Conservation (phyloP, 2,329 filamentous ascomycete genomes). For the Capronia americana region DNA sequence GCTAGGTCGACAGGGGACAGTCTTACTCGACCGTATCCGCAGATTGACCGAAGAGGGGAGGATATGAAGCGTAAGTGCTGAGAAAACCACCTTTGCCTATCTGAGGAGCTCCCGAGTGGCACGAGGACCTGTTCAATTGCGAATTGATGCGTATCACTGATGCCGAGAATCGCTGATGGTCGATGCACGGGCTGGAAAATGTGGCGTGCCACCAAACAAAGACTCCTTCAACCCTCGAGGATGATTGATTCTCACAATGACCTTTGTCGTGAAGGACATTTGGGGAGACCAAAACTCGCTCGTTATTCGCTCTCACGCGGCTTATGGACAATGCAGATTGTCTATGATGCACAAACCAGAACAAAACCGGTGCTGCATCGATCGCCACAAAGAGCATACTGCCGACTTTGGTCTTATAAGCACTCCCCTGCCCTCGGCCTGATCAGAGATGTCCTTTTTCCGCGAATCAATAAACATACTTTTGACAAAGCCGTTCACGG, state of each 20-base stretch:
- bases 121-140: background rate
- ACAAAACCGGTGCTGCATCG: background rate
- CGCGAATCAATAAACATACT: background rate
- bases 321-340: constrained; percentile 7
- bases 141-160: background rate
- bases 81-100: background rate
- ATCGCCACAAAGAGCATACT: background rate
- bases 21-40: constrained; percentile 79
- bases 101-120: background rate
- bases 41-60: constrained; percentile 64
- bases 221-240: background rate
- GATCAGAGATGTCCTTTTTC: background rate
- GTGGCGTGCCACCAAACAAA: background rate
- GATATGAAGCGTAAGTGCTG: constrained; percentile 22
- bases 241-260: constrained; percentile 7
- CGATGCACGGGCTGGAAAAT: background rate
- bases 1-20: constrained; percentile 78
- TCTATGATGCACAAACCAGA: background rate
- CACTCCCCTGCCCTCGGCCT: background rate
- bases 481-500: background rate
- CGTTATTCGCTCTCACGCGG: background rate
- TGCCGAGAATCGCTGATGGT: background rate
- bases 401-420: background rate
- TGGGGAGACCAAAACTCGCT: too few relatives aligned
- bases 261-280: background rate